A percentile compares a stretch with the other conserved stretches of the same genome.
Conservation (phyloP, 1,139 yeast species). For the Hanseniaspora uvarum region DNA sequence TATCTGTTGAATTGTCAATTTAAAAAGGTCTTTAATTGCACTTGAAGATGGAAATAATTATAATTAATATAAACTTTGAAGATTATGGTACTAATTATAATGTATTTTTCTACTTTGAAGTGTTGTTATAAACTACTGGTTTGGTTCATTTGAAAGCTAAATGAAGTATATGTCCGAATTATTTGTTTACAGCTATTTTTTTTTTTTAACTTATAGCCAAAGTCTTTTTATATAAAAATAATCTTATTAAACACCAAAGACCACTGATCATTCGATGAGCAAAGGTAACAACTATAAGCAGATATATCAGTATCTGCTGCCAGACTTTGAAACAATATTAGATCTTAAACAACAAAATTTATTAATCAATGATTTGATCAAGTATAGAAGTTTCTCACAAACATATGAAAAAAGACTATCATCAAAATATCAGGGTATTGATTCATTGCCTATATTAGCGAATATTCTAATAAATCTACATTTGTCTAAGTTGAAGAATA, state of each 20-base stretch:
- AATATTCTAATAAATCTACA: not conserved
- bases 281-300: conserved; percentile 1
- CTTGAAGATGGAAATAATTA: too few relatives aligned
- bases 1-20: too few relatives aligned
- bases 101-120: too few relatives aligned
- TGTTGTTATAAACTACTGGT: not conserved
- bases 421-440: conserved; percentile 6
- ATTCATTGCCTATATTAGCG: conserved; percentile 4
- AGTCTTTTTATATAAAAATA: not conserved
- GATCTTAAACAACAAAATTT: not conserved
- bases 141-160: too few relatives aligned
- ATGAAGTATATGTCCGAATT: too few relatives aligned
- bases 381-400: not conserved
- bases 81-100: too few relatives aligned
- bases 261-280: not conserved
- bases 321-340: conserved; percentile 3
- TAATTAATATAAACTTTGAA: too few relatives aligned
- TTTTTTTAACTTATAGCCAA: not conserved
- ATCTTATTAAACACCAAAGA: not conserved
- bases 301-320: not conserved
- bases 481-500: not conserved
- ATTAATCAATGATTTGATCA: conserved; percentile 1
- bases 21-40: too few relatives aligned
- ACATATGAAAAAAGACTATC: not conserved
- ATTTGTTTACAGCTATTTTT: not conserved